Evolutionary conservation across 2,329 filamentous ascomycete species (phyloP).

Genomic region (Escovopsis sp.): DNA sequence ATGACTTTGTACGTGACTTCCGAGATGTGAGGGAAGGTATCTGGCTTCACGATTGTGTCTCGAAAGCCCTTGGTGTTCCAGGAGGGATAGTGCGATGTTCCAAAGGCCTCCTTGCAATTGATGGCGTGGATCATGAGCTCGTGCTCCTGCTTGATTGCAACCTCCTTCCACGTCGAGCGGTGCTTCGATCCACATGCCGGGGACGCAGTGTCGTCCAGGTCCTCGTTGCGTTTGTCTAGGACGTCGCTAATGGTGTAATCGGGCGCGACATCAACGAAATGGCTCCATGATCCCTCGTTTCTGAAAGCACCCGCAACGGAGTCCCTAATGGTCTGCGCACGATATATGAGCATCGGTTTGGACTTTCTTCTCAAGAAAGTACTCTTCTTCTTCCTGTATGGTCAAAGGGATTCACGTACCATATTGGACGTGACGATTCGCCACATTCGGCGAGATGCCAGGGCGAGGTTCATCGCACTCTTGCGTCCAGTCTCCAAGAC

Average conservation of each 20-base stretch:
- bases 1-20: neutral
- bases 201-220: slow-evolving; percentile 2
- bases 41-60: too few relatives aligned
- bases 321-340: slow-evolving; percentile 11
- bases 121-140: neutral
- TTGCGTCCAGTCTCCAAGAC: slow-evolving; percentile 13
- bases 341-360: too few relatives aligned
- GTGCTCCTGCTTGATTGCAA: neutral
- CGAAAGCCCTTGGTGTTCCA: too few relatives aligned
- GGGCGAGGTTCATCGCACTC: slow-evolving; percentile 10
- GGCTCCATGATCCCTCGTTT: slow-evolving; percentile 8
- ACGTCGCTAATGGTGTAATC: slow-evolving; percentile 12
- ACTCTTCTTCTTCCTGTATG: neutral
- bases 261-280: slow-evolving; percentile 14
- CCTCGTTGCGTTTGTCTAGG: neutral
- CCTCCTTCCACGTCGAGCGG: neutral
- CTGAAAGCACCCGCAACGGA: slow-evolving; percentile 8
- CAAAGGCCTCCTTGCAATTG: neutral
- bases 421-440: slow-evolving; percentile 10
- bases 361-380: slow-evolving; percentile 7
- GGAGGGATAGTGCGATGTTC: neutral
- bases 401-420: slow-evolving; percentile 10
- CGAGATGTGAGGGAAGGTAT: too few relatives aligned
- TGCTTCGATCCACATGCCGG: neutral
- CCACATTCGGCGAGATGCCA: slow-evolving; percentile 12